Evolutionary conservation across 345 rosid species (phyloP).

Genomic region (Ceriops zippeliana): DNA sequence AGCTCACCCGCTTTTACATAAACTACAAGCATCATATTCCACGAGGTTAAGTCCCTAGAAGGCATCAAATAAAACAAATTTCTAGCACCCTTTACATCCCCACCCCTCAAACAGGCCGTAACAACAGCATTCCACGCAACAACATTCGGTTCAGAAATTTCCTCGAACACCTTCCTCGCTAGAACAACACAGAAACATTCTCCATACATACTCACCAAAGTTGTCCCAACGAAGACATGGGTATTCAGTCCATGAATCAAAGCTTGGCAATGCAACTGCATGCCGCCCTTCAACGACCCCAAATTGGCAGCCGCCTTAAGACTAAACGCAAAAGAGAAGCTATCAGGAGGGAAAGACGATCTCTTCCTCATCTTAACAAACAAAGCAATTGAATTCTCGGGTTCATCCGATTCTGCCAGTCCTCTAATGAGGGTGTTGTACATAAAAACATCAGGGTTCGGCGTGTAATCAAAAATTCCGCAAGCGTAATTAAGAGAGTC

Average conservation of each 20-base stretch:
- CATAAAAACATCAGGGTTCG: conserved; percentile 62
- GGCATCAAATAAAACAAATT: conserved; percentile 38
- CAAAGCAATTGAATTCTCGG: conserved; percentile 34
- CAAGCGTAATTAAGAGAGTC: conserved; percentile 45
- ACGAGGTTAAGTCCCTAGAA: conserved; percentile 53
- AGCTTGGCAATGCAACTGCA: conserved; percentile 58
- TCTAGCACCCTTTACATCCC: conserved; percentile 31
- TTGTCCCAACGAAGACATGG: conserved; percentile 72
- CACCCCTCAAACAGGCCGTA: conserved; percentile 40
- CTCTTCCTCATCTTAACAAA: conserved; percentile 45
- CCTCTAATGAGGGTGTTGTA: conserved; percentile 69
- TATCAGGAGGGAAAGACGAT: conserved; percentile 44
- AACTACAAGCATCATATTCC: conserved; percentile 92
- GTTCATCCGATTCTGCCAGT: conserved; percentile 44
- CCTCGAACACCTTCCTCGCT: conserved; percentile 55
- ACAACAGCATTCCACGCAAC: conserved; percentile 59
- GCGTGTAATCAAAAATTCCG: conserved; percentile 42
- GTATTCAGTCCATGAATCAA: conserved; percentile 37
- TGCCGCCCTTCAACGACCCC: conserved; percentile 41
- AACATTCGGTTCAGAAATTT: conserved; percentile 60
- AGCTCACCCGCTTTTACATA: conserved; percentile 62
- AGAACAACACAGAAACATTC: conserved; percentile 55
- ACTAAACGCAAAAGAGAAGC: conserved; percentile 62
- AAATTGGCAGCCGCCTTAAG: conserved; percentile 58
- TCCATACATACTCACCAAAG: conserved; percentile 86